Percentiles rank a stretch among this genome's conserved stretches.
Evolutionary conservation across 805 yeast species (phyloP).

Genomic region (Ogataea parapolymorpha): DNA sequence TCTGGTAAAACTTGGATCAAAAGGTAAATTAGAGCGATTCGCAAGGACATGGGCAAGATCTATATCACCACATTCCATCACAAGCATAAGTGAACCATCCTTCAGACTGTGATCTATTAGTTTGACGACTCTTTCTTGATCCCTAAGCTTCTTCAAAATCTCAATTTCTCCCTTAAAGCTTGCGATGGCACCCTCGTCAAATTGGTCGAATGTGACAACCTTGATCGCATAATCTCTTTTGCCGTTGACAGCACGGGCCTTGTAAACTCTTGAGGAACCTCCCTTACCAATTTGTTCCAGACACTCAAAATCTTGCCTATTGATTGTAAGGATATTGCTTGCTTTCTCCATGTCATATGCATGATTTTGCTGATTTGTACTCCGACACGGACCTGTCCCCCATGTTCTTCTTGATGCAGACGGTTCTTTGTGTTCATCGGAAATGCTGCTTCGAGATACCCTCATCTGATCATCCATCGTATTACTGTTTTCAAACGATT

Average conservation of each 20-base stretch:
- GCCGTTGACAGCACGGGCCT: slow-evolving; percentile 50
- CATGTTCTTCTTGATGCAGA: not conserved
- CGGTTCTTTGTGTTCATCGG: not conserved
- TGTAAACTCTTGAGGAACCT: slow-evolving; percentile 88
- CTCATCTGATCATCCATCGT: too few relatives aligned
- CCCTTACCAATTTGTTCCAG: slow-evolving; percentile 84
- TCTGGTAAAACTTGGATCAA: slow-evolving; percentile 76
- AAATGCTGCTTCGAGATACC: not conserved
- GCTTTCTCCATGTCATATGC: slow-evolving; percentile 5
- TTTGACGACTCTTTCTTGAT: slow-evolving; percentile 71
- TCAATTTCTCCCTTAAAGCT: slow-evolving; percentile 92
- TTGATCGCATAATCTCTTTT: slow-evolving; percentile 74
- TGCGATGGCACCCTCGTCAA: slow-evolving; percentile 66
- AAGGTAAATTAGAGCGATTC: slow-evolving; percentile 44
- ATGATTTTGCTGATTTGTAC: slow-evolving; percentile 1
- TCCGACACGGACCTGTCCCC: not conserved
- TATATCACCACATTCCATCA: slow-evolving; percentile 94
- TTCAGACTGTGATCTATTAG: slow-evolving; percentile 70
- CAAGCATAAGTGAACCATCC: slow-evolving; percentile 60
- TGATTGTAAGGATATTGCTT: slow-evolving; percentile 36
- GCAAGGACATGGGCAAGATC: slow-evolving; percentile 81
- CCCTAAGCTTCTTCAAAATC: slow-evolving; percentile 55
- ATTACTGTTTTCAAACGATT: too few relatives aligned
- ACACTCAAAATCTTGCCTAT: slow-evolving; percentile 65
- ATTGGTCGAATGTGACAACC: slow-evolving; percentile 74